phyloP scores from a whole-genome alignment of 2,329 filamentous ascomycete genomes.

The Penicillium crustosum region DNA sequence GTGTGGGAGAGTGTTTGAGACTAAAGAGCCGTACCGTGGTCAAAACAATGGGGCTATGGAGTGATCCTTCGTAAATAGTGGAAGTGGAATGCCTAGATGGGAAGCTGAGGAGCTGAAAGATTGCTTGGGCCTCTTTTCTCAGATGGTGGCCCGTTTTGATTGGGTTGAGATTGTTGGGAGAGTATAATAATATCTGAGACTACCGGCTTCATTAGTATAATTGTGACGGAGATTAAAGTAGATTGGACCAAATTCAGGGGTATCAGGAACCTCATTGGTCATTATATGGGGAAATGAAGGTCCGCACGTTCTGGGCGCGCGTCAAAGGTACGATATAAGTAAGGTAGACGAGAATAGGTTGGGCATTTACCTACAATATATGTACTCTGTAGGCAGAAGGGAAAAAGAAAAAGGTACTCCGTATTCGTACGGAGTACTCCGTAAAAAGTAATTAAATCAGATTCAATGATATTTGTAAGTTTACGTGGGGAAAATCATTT shows the following conservation, averaged over 20 bases:
- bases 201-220: background rate
- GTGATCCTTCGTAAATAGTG: background rate
- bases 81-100: background rate
- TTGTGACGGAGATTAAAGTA: background rate
- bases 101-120: background rate
- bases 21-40: background rate
- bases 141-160: background rate
- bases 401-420: too few relatives aligned
- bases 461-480: background rate
- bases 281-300: slow-evolving; percentile 9
- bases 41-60: slow-evolving; percentile 2
- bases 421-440: background rate
- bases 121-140: background rate
- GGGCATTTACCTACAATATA: background rate
- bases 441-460: background rate
- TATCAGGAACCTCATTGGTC: background rate
- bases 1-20: background rate
- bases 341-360: background rate
- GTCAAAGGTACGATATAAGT: background rate
- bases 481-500: slow-evolving; percentile 6
- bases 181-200: background rate
- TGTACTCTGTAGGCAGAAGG: too few relatives aligned
- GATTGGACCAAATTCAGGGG: slow-evolving; percentile 2
- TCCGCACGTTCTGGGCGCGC: slow-evolving; percentile 19
- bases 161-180: background rate